A percentile compares a stretch with the other conserved stretches of the same genome.
Conservation (phyloP, 192 early-diverging fungal species). For the Coemansia biformis region DNA sequence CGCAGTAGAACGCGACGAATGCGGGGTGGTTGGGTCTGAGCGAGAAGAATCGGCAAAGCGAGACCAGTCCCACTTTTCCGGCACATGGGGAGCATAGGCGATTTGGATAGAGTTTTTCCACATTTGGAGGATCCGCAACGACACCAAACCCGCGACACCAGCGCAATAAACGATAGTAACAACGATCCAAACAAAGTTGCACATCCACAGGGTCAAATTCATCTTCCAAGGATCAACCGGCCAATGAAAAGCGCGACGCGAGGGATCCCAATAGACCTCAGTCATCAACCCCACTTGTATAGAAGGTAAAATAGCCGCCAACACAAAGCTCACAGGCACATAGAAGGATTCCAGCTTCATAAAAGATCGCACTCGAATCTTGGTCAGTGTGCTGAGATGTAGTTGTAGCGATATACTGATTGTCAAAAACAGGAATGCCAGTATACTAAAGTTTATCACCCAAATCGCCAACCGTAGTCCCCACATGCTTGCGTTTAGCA, state of each 20-base stretch:
- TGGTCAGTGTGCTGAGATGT: slow-evolving; percentile 44
- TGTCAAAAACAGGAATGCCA: slow-evolving; percentile 32
- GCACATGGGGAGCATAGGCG: slow-evolving; percentile 12
- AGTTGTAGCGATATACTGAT: slow-evolving; percentile 30
- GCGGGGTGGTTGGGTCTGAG: no score
- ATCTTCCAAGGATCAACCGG: slow-evolving; percentile 8
- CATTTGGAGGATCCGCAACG: slow-evolving; percentile 30
- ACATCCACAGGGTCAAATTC: slow-evolving; percentile 33
- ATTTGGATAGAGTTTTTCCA: slow-evolving; percentile 37
- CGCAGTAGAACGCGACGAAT: no score
- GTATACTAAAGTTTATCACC: slow-evolving; percentile 25
- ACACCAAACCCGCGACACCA: slow-evolving; percentile 7
- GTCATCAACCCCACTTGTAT: slow-evolving; percentile 26
- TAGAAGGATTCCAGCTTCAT: slow-evolving; percentile 36
- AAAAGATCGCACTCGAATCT: slow-evolving; percentile 20
- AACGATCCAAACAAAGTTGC: slow-evolving; percentile 33
- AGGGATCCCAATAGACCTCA: slow-evolving; percentile 30
- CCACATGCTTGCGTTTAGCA: slow-evolving; percentile 13
- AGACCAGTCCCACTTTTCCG: slow-evolving; percentile 48
- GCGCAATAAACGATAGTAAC: slow-evolving; percentile 30
- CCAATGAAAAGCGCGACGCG: slow-evolving; percentile 40
- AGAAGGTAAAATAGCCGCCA: slow-evolving; percentile 21
- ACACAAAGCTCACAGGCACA: slow-evolving; percentile 9
- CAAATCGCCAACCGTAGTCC: slow-evolving; percentile 31
- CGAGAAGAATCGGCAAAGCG: no score